Conservation (phyloP, 2,329 filamentous ascomycete species). For the Salinomyces thailandicus region DNA sequence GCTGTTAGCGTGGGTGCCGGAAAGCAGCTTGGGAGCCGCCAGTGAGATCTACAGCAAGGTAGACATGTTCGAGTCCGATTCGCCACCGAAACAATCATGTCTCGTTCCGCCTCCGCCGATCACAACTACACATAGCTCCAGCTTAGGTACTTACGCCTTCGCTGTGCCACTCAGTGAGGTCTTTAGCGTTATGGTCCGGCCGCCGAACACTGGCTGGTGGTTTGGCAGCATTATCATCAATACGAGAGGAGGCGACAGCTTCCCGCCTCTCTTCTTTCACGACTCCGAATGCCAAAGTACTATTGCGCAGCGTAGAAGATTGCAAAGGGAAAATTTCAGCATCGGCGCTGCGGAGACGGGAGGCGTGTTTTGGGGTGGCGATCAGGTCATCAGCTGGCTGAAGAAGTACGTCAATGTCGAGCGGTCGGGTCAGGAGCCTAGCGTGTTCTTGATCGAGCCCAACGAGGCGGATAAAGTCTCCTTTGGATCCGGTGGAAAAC, state of each 20-base stretch:
- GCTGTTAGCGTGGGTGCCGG: conserved; percentile 86
- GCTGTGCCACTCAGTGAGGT: conserved; percentile 82
- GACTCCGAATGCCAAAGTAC: conserved; percentile 95
- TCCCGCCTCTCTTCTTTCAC: conserved; percentile 94
- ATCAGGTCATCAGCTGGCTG: conserved; percentile 87
- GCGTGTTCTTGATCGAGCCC: conserved; percentile 84
- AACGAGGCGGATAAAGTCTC: conserved; percentile 70
- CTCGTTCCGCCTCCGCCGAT: conserved; percentile 87
- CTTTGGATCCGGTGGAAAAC: conserved; percentile 54
- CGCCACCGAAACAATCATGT: conserved; percentile 73
- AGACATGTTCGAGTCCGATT: conserved; percentile 71
- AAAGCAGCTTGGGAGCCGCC: conserved; percentile 74
- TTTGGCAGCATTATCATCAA: conserved; percentile 94
- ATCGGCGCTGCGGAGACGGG: conserved; percentile 42
- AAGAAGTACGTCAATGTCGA: conserved; percentile 75
- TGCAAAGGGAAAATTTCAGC: conserved; percentile 75
- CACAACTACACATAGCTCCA: conserved; percentile 61
- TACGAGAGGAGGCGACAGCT: conserved; percentile 77
- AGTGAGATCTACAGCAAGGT: conserved; percentile 84
- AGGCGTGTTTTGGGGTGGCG: conserved; percentile 92
- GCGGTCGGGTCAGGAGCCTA: conserved; percentile 74
- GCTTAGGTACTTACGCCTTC: conserved; percentile 75
- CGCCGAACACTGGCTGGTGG: conserved; percentile 96
- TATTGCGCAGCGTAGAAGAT: conserved; percentile 82
- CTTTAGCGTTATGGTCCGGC: conserved; percentile 80